Base-by-base conservation (phyloP, 208 protist species). In the Leishmania aethiopica region DNA sequence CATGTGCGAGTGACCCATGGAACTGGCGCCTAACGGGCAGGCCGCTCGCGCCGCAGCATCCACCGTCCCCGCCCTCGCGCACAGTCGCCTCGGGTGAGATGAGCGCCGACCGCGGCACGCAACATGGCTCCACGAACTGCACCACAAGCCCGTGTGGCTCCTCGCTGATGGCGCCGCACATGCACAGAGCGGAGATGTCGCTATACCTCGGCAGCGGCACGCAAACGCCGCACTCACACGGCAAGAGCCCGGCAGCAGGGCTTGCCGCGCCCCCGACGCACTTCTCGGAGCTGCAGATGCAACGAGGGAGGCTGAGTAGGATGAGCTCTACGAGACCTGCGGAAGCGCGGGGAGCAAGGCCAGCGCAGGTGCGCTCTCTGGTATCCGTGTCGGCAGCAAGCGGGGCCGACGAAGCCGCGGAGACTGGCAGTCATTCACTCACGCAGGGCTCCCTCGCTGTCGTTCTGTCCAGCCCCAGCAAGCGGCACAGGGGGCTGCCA, bases 301-400 rank as follows among this genome's bases (percentile, higher is more conserved):
- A 53, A 25, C 35, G 28, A 73, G 42, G 69, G 22, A 32, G 19
- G 25, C 25, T 37, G 25, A 6, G 69, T 32, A 17, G 28, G 37
- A 73, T 73, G 69, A 73, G 7, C 42, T 32, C 69, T 73, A n/a
- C 69, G 22, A 73, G 25, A 53, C 69, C 45, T 47, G 69, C 25
- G n/a, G 69, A 25, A 32, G 25, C 37, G 13, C 25, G 7, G 35
- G 40, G 37, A 72, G 40, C 17, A 15, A 13, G 40, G 40, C 59
- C 8, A 7, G 59, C 25, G 59, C 59, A 64, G 8, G 28, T 25
- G 28, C 28, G 19, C 28, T 64, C 28, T 32, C 59, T 11, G 19
- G 59, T 32, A 64, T 25, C 59, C 59, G 59, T n/a, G 8, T 64
- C 60, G 3, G 60, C n/a, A 37, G 3, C 60, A 67, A 67, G n/a